These are phyloP conservation scores for Cladosporium sp. DNA, from an alignment of 2,329 filamentous ascomycete species.

Conservation along the genomic window DNA sequence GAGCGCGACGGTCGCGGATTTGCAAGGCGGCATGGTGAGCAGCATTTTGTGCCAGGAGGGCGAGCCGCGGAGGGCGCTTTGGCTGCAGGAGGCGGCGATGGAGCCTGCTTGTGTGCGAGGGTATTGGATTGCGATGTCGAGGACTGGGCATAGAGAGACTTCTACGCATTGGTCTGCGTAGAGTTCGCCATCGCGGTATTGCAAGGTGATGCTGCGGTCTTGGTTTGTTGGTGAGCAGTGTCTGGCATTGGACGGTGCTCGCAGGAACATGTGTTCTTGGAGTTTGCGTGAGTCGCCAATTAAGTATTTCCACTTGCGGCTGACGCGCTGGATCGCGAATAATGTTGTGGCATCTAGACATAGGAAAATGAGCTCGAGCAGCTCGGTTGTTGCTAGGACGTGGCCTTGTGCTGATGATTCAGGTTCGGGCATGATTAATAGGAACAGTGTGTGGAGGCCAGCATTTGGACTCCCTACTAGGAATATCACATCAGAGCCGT, in stretches of 20 bases:
- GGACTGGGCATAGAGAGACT: neutral
- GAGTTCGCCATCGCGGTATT: neutral
- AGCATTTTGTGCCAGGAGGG: conserved; percentile 26
- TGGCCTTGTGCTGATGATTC: conserved; percentile 1
- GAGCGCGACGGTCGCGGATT: neutral
- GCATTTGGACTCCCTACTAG: neutral
- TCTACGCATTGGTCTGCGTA: too few relatives aligned
- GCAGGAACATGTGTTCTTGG: conserved; percentile 9
- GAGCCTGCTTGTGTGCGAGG: neutral
- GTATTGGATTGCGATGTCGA: neutral
- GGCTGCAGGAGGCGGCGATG: conserved; percentile 1
- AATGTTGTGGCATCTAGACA: neutral
- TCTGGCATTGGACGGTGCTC: neutral
- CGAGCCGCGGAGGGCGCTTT: conserved; percentile 3
- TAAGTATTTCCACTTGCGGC: neutral
- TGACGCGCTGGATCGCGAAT: conserved; percentile 5
- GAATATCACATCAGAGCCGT: neutral
- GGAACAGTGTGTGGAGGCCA: neutral
- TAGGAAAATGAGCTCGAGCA: conserved; percentile 7
- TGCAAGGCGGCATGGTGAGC: conserved; percentile 22
- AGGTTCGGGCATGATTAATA: neutral
- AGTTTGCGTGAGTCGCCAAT: neutral
- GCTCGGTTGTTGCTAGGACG: conserved; percentile 3
- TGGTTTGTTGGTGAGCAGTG: neutral
- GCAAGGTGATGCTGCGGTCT: neutral